Percentiles rank a stretch among this genome's conserved stretches.
phyloP scores from a whole-genome alignment of 1,284 basidiomycete genomes.

The Tilletia walkeri region DNA sequence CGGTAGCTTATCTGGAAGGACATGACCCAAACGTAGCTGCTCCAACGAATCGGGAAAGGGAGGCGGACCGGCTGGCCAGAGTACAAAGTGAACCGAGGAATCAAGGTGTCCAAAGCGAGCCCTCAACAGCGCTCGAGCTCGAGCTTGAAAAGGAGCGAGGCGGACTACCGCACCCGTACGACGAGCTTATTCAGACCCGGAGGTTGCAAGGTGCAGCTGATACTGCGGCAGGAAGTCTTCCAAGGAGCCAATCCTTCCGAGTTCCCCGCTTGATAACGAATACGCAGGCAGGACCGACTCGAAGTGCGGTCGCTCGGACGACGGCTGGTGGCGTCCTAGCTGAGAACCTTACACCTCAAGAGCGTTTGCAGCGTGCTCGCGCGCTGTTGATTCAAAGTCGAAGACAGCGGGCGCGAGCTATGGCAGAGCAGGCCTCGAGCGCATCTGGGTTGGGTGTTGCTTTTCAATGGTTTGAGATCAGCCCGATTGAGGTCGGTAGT shows the following conservation, averaged over 20 bases:
- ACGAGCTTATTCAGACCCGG: conserved; percentile 7
- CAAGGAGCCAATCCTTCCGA: background rate
- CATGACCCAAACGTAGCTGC: background rate
- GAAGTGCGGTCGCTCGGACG: background rate
- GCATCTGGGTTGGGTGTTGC: background rate
- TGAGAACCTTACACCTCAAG: conserved; percentile 8
- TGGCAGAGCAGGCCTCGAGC: conserved; percentile 14
- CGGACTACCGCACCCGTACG: conserved; percentile 6
- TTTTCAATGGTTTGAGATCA: conserved; percentile 56
- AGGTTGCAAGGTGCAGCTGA: background rate
- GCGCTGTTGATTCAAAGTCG: conserved; percentile 4
- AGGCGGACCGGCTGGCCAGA: background rate
- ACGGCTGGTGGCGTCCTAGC: background rate
- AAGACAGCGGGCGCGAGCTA: background rate
- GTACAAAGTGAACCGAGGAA: background rate
- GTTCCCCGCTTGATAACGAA: background rate
- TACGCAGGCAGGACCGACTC: background rate
- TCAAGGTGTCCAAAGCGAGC: background rate
- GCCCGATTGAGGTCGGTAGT: conserved; percentile 53
- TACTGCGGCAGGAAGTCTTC: background rate
- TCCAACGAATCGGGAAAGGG: background rate
- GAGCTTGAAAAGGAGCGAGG: conserved; percentile 8
- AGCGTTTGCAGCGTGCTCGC: conserved; percentile 1
- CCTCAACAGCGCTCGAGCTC: background rate
- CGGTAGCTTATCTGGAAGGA: background rate